Percentiles rank a stretch among this genome's conserved stretches.
phyloP scores from a whole-genome alignment of 768 basidiomycete species.

The Trametes coccinea region DNA sequence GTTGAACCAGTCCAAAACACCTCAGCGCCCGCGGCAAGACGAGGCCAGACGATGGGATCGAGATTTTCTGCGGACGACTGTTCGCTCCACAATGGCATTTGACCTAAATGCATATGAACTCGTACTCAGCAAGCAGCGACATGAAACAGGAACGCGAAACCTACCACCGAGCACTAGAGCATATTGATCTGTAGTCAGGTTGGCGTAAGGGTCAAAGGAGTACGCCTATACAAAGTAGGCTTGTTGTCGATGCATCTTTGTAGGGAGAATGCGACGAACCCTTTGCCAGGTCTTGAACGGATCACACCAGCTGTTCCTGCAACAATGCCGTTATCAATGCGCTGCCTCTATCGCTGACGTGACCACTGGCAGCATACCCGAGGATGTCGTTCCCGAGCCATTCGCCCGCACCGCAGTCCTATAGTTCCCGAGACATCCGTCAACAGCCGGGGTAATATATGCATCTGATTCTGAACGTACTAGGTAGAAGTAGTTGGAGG shows the following conservation, averaged over 20 bases:
- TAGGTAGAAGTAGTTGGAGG: conserved; percentile 79
- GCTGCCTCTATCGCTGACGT: too few relatives aligned
- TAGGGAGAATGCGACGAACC: conserved; percentile 38
- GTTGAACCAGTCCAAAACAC: conserved; percentile 69
- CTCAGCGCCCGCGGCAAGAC: conserved; percentile 70
- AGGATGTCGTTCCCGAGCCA: conserved; percentile 57
- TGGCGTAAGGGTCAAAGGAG: conserved; percentile 70
- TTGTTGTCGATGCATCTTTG: too few relatives aligned
- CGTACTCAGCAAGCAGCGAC: background rate
- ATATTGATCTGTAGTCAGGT: conserved; percentile 46
- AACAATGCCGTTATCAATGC: conserved; percentile 7
- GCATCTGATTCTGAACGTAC: conserved; percentile 29
- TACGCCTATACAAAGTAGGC: conserved; percentile 41
- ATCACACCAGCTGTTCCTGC: conserved; percentile 69
- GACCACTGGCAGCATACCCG: conserved; percentile 26
- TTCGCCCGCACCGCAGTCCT: conserved; percentile 71
- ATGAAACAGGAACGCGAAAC: background rate
- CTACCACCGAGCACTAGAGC: conserved; percentile 66
- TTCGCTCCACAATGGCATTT: conserved; percentile 74
- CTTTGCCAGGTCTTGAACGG: conserved; percentile 82
- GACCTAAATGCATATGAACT: conserved; percentile 24
- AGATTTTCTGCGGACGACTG: conserved; percentile 67
- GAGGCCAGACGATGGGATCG: conserved; percentile 71
- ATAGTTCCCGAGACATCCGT: background rate
- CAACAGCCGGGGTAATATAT: too few relatives aligned